phyloP scores from a whole-genome alignment of 495 filamentous ascomycete genomes.

The Darksidea phi region DNA sequence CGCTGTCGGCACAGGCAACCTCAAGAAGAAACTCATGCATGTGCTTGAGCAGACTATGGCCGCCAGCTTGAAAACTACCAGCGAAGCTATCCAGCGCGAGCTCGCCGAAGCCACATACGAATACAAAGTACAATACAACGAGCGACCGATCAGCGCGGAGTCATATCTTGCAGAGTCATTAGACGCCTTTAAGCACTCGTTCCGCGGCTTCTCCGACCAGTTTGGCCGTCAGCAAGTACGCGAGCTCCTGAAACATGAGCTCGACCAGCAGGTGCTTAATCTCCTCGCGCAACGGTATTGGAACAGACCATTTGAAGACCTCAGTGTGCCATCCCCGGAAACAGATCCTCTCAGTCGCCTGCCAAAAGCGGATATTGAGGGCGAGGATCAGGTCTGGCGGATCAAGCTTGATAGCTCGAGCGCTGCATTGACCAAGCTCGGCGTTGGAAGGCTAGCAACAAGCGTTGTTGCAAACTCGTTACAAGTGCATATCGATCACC shows the following conservation, averaged over 20 bases:
- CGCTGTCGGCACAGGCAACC: slow-evolving; percentile 75
- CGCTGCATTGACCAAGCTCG: slow-evolving; percentile 86
- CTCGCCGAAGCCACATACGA: slow-evolving; percentile 97
- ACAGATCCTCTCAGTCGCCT: slow-evolving; percentile 72
- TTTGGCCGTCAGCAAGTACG: slow-evolving; percentile 90
- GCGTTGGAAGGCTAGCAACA: slow-evolving; percentile 88
- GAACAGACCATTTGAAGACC: slow-evolving; percentile 90
- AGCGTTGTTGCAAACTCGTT: slow-evolving; percentile 83
- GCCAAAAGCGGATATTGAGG: slow-evolving; percentile 78
- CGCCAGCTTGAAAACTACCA: slow-evolving; percentile 78
- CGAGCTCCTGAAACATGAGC: slow-evolving; percentile 82
- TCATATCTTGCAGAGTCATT: slow-evolving; percentile 93
- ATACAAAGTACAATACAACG: slow-evolving; percentile 99
- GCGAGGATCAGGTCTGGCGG: slow-evolving; percentile 82
- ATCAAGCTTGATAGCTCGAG: slow-evolving; percentile 90
- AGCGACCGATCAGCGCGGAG: slow-evolving; percentile 88
- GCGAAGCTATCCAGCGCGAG: slow-evolving; percentile 89
- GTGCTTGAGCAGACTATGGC: slow-evolving; percentile 98
- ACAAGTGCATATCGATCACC: slow-evolving; percentile 77
- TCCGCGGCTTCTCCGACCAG: slow-evolving; percentile 83
- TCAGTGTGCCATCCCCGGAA: slow-evolving; percentile 60
- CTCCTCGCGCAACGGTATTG: slow-evolving; percentile 93
- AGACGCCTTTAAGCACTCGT: slow-evolving; percentile 96
- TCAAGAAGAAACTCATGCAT: slow-evolving; percentile 94
- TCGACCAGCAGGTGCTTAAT: slow-evolving; percentile 94